A percentile compares a stretch with the other conserved stretches of the same genome.
phyloP scores from a whole-genome alignment of 768 basidiomycete genomes.

The Suillus placidus region DNA sequence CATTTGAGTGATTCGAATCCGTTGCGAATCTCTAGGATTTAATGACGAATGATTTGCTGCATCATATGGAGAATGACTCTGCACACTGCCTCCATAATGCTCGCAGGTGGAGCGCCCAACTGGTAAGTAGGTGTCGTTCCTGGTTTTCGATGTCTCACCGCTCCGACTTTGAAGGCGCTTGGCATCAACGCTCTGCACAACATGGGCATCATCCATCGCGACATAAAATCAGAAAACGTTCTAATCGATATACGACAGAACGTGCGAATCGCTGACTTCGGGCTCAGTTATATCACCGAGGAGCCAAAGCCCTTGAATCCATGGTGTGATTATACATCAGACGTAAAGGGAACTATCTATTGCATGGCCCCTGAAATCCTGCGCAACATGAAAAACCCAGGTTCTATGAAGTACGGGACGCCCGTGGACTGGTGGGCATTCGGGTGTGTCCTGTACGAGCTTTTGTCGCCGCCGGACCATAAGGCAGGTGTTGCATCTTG shows the following conservation, averaged over 20 bases:
- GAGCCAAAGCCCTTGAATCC: slow-evolving; percentile 15
- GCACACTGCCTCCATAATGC: slow-evolving; percentile 10
- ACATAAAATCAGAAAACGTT: slow-evolving; percentile 72
- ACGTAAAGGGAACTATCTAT: slow-evolving; percentile 37
- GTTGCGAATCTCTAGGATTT: slow-evolving; percentile 35
- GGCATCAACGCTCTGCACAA: slow-evolving; percentile 51
- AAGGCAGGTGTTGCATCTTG: slow-evolving; percentile 21
- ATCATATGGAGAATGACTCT: slow-evolving; percentile 30
- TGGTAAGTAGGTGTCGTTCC: slow-evolving; percentile 28
- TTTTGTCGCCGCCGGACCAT: slow-evolving; percentile 31
- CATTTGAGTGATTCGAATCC: background rate
- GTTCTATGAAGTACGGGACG: slow-evolving; percentile 28
- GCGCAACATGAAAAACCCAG: slow-evolving; percentile 23
- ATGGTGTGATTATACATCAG: slow-evolving; percentile 21
- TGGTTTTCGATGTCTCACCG: background rate
- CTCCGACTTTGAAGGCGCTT: slow-evolving; percentile 34
- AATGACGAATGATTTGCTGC: slow-evolving; percentile 40
- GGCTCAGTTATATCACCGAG: slow-evolving; percentile 32
- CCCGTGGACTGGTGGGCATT: slow-evolving; percentile 46
- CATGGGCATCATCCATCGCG: slow-evolving; percentile 67
- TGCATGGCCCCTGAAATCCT: slow-evolving; percentile 48
- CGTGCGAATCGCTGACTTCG: slow-evolving; percentile 46
- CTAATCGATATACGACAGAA: slow-evolving; percentile 50
- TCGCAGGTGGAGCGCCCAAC: slow-evolving; percentile 41
- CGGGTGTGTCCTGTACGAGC: slow-evolving; percentile 44